Percentiles rank a stretch among this genome's conserved stretches.
phyloP scores from a whole-genome alignment of 2,329 filamentous ascomycete genomes.

The Fusarium sp. region DNA sequence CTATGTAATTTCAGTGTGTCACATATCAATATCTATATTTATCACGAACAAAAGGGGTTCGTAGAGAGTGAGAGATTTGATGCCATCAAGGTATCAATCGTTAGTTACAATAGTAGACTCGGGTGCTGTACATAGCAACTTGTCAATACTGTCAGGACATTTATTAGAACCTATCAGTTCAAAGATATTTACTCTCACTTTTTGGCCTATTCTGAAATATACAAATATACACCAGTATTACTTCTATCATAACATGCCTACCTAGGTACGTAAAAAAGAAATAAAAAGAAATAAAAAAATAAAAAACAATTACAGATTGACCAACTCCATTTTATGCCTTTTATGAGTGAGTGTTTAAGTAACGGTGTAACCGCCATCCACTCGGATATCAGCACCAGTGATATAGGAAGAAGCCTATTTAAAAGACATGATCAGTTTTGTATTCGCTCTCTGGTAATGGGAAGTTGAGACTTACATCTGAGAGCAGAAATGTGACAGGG shows the following conservation, averaged over 20 bases:
- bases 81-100: too few species aligned
- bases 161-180: too few species aligned
- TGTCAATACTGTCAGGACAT: too few species aligned
- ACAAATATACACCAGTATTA: slow-evolving; percentile 32
- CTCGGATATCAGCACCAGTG: slow-evolving; percentile 76
- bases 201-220: slow-evolving; percentile 20
- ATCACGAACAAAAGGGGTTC: too few species aligned
- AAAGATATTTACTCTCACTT: not conserved
- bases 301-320: slow-evolving; percentile 3
- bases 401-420: slow-evolving; percentile 72
- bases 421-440: not conserved
- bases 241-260: slow-evolving; percentile 27
- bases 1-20: slow-evolving; percentile 14
- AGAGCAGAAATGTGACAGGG: slow-evolving; percentile 85
- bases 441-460: not conserved
- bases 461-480: slow-evolving; percentile 57
- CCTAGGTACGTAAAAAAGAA: slow-evolving; percentile 7
- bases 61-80: too few species aligned
- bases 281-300: too few species aligned
- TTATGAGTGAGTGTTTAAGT: slow-evolving; percentile 58
- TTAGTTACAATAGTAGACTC: too few species aligned
- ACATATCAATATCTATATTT: not conserved
- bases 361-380: slow-evolving; percentile 90
- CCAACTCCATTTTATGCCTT: slow-evolving; percentile 5
- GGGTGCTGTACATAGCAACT: too few species aligned